These are phyloP conservation scores for Nothophytophthora sp. DNA, from an alignment of 352 stramenopile species.

Conservation along the genomic window DNA sequence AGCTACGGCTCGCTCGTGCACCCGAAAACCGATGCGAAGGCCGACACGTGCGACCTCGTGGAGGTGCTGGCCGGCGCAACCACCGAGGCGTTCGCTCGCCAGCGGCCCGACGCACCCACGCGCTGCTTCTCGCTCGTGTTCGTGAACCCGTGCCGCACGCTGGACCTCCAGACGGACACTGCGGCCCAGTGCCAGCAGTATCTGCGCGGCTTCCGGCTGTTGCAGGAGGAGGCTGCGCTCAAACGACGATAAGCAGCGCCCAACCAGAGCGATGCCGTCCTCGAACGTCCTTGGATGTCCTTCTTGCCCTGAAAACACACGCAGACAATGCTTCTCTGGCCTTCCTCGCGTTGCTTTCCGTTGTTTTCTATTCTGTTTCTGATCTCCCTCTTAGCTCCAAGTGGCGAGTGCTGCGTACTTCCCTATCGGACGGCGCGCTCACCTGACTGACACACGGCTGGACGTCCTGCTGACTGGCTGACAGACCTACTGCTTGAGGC, in stretches of 20 bases:
- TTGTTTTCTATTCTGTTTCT: too few species aligned
- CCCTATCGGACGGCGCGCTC: not conserved
- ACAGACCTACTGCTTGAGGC: conserved; percentile 38
- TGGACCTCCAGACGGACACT: conserved; percentile 67
- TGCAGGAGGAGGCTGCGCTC: conserved; percentile 44
- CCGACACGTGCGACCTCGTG: conserved; percentile 52
- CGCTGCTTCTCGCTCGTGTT: conserved; percentile 76
- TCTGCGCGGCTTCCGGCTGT: conserved; percentile 57
- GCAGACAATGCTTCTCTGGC: too few species aligned
- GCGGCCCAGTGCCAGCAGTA: conserved; percentile 44
- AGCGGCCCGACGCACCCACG: conserved; percentile 28
- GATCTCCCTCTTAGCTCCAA: too few species aligned
- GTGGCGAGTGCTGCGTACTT: too few species aligned
- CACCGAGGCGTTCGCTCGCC: conserved; percentile 49
- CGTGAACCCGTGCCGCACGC: conserved; percentile 64
- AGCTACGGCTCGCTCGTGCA: conserved; percentile 24
- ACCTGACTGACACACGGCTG: conserved; percentile 6
- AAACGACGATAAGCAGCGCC: conserved; percentile 32
- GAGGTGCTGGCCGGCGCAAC: conserved; percentile 46
- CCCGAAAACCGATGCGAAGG: conserved; percentile 47
- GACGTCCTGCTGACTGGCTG: conserved; percentile 3
- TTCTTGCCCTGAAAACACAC: too few species aligned
- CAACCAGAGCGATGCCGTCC: too few species aligned
- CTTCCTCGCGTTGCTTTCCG: too few species aligned
- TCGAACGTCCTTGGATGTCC: too few species aligned